Percentiles rank a stretch among this genome's conserved stretches.
These are phyloP conservation scores for Eucommia ulmoides DNA, from an alignment of 257 asterid species.

Conservation along the genomic window DNA sequence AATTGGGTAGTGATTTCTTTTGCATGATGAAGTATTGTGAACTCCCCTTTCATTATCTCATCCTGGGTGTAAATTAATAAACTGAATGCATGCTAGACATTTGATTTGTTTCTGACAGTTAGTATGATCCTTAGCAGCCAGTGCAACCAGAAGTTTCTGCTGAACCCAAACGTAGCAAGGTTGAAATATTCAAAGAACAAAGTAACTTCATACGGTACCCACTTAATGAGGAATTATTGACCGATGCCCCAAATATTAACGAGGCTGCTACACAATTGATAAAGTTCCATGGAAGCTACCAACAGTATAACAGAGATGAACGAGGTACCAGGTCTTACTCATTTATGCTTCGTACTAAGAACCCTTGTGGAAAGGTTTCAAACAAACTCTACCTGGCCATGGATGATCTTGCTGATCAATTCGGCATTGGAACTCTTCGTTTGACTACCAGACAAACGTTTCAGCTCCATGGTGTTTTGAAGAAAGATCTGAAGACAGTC, in stretches of 20 bases:
- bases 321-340: constrained; percentile 80
- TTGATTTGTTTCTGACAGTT: constrained; percentile 4
- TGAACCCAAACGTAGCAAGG: constrained; percentile 80
- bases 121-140: constrained; percentile 36
- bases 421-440: constrained; percentile 89
- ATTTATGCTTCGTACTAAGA: constrained; percentile 92
- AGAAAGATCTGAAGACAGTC: constrained; percentile 83
- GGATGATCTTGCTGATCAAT: constrained; percentile 96
- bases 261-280: constrained; percentile 87
- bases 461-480: constrained; percentile 92
- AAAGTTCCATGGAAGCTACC: constrained; percentile 99
- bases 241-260: constrained; percentile 68
- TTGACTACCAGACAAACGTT: constrained; percentile 95
- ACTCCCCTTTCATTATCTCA: not conserved
- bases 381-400: constrained; percentile 72
- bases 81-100: not conserved
- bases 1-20: not conserved
- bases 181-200: constrained; percentile 84
- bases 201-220: constrained; percentile 91
- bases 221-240: constrained; percentile 72
- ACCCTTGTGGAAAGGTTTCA: constrained; percentile 93
- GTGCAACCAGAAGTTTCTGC: constrained; percentile 53
- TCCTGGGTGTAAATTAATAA: not conserved
- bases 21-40: not conserved
- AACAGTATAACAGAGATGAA: constrained; percentile 86